Conservation (phyloP, 495 filamentous ascomycete species). For the Podospora australis region DNA sequence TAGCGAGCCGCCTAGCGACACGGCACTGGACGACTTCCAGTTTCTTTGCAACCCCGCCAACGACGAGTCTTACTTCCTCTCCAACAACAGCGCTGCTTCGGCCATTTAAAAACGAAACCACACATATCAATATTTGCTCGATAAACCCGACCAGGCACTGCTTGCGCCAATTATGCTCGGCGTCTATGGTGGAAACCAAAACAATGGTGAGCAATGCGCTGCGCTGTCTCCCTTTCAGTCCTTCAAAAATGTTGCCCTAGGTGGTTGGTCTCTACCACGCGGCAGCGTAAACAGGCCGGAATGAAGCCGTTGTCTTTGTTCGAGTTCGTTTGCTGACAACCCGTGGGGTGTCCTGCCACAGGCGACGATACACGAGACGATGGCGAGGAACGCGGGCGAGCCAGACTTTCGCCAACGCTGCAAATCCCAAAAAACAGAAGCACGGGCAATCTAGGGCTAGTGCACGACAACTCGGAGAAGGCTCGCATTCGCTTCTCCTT, state of each 20-base stretch:
- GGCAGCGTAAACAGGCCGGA: background rate
- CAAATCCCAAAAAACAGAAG: constrained; percentile 59
- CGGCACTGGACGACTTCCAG: background rate
- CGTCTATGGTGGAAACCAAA: constrained; percentile 39
- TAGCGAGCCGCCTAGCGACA: no score
- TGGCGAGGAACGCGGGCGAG: constrained; percentile 27
- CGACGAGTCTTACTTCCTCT: background rate
- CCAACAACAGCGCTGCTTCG: background rate
- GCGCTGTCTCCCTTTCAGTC: background rate
- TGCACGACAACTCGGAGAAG: constrained; percentile 33
- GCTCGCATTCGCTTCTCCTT: constrained; percentile 50
- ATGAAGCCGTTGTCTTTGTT: constrained; percentile 1
- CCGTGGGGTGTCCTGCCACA: constrained; percentile 14
- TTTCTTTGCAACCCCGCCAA: background rate
- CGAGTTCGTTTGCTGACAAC: constrained; percentile 17
- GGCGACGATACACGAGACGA: constrained; percentile 40
- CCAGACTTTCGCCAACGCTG: constrained; percentile 30
- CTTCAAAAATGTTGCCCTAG: background rate
- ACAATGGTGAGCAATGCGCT: constrained; percentile 36
- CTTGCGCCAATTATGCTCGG: constrained; percentile 41
- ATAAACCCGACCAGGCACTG: constrained; percentile 4
- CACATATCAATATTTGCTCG: constrained; percentile 4
- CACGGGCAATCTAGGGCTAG: constrained; percentile 52
- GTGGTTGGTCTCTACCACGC: constrained; percentile 1
- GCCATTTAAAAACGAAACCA: background rate